Conservation (phyloP, 2,329 filamentous ascomycete genomes). For the Pseudocercospora musae region DNA sequence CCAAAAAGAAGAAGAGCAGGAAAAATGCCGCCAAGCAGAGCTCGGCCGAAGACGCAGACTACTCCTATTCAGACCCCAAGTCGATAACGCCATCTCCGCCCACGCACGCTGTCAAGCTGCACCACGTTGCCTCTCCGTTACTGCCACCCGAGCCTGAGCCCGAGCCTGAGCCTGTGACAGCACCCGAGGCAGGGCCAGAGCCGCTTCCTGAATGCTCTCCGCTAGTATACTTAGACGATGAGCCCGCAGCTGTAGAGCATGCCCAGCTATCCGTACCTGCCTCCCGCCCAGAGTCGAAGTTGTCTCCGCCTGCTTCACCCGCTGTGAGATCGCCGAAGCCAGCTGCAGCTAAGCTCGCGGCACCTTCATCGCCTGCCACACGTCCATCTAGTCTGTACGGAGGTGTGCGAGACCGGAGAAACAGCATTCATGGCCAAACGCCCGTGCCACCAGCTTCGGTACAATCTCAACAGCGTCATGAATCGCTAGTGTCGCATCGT, state of each 20-base stretch:
- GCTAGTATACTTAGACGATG: slow-evolving; percentile 20
- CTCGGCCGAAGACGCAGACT: slow-evolving; percentile 23
- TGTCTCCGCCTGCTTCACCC: slow-evolving; percentile 8
- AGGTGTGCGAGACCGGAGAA: slow-evolving; percentile 11
- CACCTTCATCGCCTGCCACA: slow-evolving; percentile 8
- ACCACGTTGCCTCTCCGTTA: slow-evolving; percentile 10
- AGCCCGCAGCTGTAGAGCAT: slow-evolving; percentile 17
- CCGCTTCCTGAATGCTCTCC: slow-evolving; percentile 2
- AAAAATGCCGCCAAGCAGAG: slow-evolving; percentile 18
- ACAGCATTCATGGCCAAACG: slow-evolving; percentile 1
- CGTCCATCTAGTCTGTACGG: slow-evolving; percentile 16
- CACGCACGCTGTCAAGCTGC: slow-evolving; percentile 19
- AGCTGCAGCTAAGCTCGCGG: slow-evolving; percentile 12
- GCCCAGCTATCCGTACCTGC: slow-evolving; percentile 8
- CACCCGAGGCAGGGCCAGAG: background rate
- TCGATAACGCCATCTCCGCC: slow-evolving; percentile 31
- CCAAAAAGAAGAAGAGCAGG: slow-evolving; percentile 28
- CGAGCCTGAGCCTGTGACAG: background rate
- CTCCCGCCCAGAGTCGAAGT: slow-evolving; percentile 1
- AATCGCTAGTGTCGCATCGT: slow-evolving; percentile 23
- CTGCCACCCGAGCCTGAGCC: background rate
- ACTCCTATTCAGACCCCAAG: slow-evolving; percentile 27
- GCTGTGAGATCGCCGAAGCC: slow-evolving; percentile 15
- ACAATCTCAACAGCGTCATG: slow-evolving; percentile 17
- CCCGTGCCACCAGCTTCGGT: slow-evolving; percentile 1